Percentiles rank a stretch among this genome's conserved stretches.
Conservation (phyloP, 1,139 yeast species). For the Suhomyces coccinellae region DNA sequence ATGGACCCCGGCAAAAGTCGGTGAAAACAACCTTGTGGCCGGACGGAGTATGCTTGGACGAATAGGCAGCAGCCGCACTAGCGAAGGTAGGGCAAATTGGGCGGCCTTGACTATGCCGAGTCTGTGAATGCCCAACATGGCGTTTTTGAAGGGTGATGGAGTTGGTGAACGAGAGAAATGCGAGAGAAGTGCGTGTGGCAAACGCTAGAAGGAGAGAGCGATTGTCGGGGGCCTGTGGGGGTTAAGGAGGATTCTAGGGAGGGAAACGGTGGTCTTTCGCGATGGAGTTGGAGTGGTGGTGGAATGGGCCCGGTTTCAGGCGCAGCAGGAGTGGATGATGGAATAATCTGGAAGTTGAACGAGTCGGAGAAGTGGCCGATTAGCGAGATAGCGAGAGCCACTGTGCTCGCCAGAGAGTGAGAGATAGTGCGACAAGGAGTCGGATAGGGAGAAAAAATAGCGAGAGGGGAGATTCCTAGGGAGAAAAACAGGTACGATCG, state of each 20-base stretch:
- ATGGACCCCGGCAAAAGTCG: background rate
- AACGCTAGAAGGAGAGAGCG: background rate
- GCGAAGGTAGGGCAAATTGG: background rate
- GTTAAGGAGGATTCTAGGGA: background rate
- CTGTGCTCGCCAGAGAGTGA: too few relatives aligned
- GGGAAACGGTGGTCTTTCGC: background rate
- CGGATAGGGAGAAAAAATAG: background rate
- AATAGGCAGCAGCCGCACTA: constrained; percentile 1
- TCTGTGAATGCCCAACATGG: constrained; percentile 8
- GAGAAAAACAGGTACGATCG: background rate
- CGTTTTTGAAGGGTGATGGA: background rate
- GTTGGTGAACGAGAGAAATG: background rate
- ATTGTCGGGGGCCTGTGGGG: background rate
- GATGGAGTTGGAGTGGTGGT: too few relatives aligned
- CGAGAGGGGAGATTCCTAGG: background rate
- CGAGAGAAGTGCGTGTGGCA: background rate
- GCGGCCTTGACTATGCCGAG: constrained; percentile 2
- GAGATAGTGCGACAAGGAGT: too few relatives aligned
- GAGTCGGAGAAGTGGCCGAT: too few relatives aligned
- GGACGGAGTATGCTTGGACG: background rate
- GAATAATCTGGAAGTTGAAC: too few relatives aligned
- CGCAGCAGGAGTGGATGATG: too few relatives aligned
- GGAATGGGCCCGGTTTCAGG: too few relatives aligned
- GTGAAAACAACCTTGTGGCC: background rate
- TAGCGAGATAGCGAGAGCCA: too few relatives aligned